Conservation (phyloP, 257 asterid species). For the Petrea volubilis region DNA sequence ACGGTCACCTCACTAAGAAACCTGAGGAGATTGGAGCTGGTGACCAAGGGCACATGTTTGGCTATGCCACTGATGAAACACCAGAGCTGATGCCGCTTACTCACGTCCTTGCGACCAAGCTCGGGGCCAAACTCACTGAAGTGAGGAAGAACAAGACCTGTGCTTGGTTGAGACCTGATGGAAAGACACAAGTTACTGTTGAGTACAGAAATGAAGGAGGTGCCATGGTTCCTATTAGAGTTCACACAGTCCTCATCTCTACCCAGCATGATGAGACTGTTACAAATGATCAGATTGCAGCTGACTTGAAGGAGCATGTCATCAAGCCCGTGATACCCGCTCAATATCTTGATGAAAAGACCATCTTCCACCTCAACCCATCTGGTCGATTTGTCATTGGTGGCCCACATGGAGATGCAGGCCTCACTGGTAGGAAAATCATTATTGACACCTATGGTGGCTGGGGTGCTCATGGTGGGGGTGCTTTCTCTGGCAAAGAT, state of each 20-base stretch:
- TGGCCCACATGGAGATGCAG: conserved; percentile 77
- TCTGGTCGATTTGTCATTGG: conserved; percentile 68
- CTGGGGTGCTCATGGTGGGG: conserved; percentile 81
- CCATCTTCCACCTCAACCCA: conserved; percentile 74
- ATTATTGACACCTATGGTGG: conserved; percentile 73
- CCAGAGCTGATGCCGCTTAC: conserved; percentile 77
- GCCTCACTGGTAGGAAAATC: conserved; percentile 65
- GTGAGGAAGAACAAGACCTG: conserved; percentile 66
- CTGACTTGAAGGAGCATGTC: conserved; percentile 71
- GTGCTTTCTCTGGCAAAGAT: conserved; percentile 76
- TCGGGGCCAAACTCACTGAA: conserved; percentile 65
- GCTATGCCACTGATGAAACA: conserved; percentile 76
- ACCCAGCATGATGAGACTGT: conserved; percentile 70
- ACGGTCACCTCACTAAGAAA: conserved; percentile 69
- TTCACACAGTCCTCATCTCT: conserved; percentile 70
- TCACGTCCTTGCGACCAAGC: conserved; percentile 71
- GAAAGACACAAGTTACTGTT: conserved; percentile 74
- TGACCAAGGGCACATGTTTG: conserved; percentile 81
- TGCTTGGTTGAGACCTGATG: conserved; percentile 71
- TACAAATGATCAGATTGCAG: conserved; percentile 56
- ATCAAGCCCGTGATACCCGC: conserved; percentile 64
- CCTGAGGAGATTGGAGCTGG: conserved; percentile 82
- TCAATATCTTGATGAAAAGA: conserved; percentile 62
- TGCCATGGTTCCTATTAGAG: conserved; percentile 70
- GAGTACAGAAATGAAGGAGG: conserved; percentile 66